Base-by-base conservation (phyloP, 371 early-diverging fungal genomes). In the Rhizomucor miehei region DNA sequence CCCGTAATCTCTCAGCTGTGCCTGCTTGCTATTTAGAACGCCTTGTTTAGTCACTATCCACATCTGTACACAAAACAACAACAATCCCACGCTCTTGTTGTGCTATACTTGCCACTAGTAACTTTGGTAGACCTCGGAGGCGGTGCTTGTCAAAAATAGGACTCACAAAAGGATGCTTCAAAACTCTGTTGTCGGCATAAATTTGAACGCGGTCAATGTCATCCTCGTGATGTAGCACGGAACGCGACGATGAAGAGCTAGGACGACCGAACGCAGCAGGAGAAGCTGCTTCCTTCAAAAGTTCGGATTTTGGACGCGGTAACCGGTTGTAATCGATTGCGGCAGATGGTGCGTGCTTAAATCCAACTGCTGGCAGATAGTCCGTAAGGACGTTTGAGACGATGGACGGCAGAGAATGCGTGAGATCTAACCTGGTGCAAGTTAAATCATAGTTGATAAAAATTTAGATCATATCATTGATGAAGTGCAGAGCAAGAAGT, bases 341-440 rank as follows among this genome's bases (percentile, higher is more conserved):
- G 13, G 65, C 61, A 1, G 77, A 77, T 5, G 61, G 60, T 3
- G 55, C 58, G 49, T 77, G 77, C 20, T 66, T 74, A 44, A 82
- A 82, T 13, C 83, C 83, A 13, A 56, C 72, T 0, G 76, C 62
- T 12, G 88, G 89, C 2, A 88, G 63, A 51, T 82, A 89, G 40
- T 89, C 86, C 0, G 79, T 75, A 6, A 58, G 38, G 0, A 71
- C 64, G 52, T 89, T 89, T 17, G 73, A 52, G 2, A 73, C 43
- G 48, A 86, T 78, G 0, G 88, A 87, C 0, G 89, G 88, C 59
- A 83, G 58, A 1, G 84, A 84, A 54, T 83, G 86, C 3, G 85
- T 75, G 21, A 87, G 57, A 54, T 86, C 82, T 34, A 80, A 45
- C 81, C 81, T 74, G 13, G 17, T 50, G 21, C 21, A 19, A 1